Conservation (phyloP, 2,329 filamentous ascomycete genomes). For the Talaromyces sp. region DNA sequence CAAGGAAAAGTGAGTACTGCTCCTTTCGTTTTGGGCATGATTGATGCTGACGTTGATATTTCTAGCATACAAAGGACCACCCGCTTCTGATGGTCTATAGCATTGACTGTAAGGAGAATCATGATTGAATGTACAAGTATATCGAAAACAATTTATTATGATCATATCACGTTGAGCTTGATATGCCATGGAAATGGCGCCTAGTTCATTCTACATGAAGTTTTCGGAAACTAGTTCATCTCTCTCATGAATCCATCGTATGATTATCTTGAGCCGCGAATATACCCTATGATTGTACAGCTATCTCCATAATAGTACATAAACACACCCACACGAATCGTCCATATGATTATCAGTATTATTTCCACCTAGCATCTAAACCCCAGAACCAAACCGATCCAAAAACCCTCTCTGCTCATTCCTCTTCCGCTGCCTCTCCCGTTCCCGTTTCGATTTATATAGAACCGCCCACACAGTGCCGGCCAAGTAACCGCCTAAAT, state of each 20-base stretch:
- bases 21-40: background rate
- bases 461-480: slow-evolving; percentile 28
- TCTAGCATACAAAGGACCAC: slow-evolving; percentile 33
- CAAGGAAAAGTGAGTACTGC: slow-evolving; percentile 44
- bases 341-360: background rate
- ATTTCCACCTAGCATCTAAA: too few relatives aligned
- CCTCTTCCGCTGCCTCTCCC: slow-evolving; percentile 15
- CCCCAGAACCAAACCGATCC: slow-evolving; percentile 13
- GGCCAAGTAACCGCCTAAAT: slow-evolving; percentile 39
- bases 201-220: background rate
- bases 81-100: slow-evolving; percentile 27
- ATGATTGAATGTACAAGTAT: background rate
- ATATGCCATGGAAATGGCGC: too few relatives aligned
- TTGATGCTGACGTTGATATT: slow-evolving; percentile 1
- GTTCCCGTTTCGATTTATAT: slow-evolving; percentile 20
- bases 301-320: background rate
- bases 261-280: background rate
- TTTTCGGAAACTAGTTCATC: background rate
- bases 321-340: background rate
- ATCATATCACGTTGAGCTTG: background rate
- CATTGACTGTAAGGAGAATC: too few relatives aligned
- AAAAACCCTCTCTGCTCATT: slow-evolving; percentile 12
- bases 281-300: background rate
- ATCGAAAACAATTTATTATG: background rate
- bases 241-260: background rate